Evolutionary conservation across 371 early-diverging fungal genomes (phyloP), one percentile per base, ranked within the genome.

Genomic region (Apophysomyces elegans): DNA sequence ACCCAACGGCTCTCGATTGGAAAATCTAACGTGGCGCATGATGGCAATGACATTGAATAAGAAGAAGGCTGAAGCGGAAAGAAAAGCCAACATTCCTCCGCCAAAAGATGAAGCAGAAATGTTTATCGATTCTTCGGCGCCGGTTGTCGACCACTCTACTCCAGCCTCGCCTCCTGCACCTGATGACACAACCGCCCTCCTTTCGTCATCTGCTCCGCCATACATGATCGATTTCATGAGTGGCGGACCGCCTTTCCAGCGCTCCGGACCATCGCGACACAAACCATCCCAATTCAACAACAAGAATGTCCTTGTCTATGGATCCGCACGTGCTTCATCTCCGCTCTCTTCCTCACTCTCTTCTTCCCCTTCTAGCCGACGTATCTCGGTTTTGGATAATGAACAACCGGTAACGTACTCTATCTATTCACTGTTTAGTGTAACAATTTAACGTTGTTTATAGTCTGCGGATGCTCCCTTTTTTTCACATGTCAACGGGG

Each of bases 11-110:
- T 76, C 79, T 43, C 80, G 89, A n/a, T 66, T 88, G n/a, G 89
- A 89, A 67, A 89, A 89, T 68, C 54, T 87, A 38, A 83, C 87
- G 4, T 89, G 89, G 89, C 80, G 89, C n/a, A 81, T 84, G 75
- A 87, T 89, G 89, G 84, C 84, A 12, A 77, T 86, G 76, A 79
- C 80, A 2, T 62, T 83, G 14, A 79, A 75, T 56, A 81, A 84
- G 46, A 74, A 81, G 69, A 76, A 77, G 56, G 73, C 68, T 59
- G 80, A 71, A 67, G 58, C 65, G 18, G 45, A 47, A 26, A 50
- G 21, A 50, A 50, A 59, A 14, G 35, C 61, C 5, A 64, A 60
- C 1, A 60, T 64, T 1, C 60, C 69, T 36, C 64, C 69, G 36
- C 35, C 58, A 13, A 39, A 43, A 44, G 68, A 67, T 7, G 61